phyloP scores from a whole-genome alignment of 2,329 filamentous ascomycete genomes.

The Aspergillus sp. region DNA sequence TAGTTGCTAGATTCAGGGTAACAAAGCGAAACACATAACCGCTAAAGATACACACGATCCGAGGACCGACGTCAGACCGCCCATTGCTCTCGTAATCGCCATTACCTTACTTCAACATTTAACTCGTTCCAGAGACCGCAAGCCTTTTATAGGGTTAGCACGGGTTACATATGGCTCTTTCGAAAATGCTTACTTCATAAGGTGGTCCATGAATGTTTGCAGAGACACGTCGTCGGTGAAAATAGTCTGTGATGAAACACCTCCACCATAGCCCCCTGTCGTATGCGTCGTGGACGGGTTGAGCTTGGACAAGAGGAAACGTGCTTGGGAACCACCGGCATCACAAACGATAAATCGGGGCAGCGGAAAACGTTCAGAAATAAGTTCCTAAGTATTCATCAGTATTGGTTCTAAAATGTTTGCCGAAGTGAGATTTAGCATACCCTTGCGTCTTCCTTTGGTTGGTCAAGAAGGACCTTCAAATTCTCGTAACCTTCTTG shows the following conservation, averaged over 20 bases:
- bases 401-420: constrained; percentile 7
- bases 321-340: constrained; percentile 94
- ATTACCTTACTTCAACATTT: constrained; percentile 31
- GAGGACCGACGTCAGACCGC: constrained; percentile 28
- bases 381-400: constrained; percentile 73
- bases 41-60: constrained; percentile 45
- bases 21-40: constrained; percentile 31
- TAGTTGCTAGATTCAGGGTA: constrained; percentile 30
- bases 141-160: constrained; percentile 41
- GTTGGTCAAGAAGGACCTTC: constrained; percentile 78
- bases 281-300: constrained; percentile 98
- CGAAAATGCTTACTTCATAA: constrained; percentile 80
- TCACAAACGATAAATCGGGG: constrained; percentile 98
- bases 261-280: constrained; percentile 84
- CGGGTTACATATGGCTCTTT: not conserved
- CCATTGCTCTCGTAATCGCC: constrained; percentile 34
- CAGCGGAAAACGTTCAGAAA: constrained; percentile 95
- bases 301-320: constrained; percentile 94
- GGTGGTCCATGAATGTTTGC: constrained; percentile 98
- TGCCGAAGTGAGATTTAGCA: constrained; percentile 32
- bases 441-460: constrained; percentile 94
- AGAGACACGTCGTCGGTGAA: constrained; percentile 98
- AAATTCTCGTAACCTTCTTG: constrained; percentile 99
- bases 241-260: constrained; percentile 91
- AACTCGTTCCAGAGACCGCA: constrained; percentile 52